phyloP scores from a whole-genome alignment of 257 asterid species.

The Pogostemon cablin region DNA sequence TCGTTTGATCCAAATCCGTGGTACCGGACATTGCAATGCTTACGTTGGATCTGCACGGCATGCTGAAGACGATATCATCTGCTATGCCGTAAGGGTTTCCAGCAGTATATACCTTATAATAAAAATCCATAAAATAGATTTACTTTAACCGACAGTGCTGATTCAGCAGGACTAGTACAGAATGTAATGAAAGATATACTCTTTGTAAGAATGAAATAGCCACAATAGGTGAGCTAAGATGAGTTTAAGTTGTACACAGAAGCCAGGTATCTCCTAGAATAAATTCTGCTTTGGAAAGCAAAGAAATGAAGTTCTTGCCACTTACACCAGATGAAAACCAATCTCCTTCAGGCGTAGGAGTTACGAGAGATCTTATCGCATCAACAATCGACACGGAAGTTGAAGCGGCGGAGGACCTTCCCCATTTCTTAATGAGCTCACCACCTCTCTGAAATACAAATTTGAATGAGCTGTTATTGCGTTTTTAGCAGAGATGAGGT shows the following conservation, averaged over 20 bases:
- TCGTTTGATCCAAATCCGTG: background rate
- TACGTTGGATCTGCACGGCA: conserved; percentile 97
- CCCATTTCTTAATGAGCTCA: conserved; percentile 93
- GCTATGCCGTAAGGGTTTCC: conserved; percentile 94
- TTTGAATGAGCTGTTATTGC: conserved; percentile 5
- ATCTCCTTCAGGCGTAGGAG: conserved; percentile 92
- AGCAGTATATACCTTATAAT: conserved; percentile 62
- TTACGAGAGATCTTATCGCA: conserved; percentile 86
- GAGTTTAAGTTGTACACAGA: no score
- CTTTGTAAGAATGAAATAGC: background rate
- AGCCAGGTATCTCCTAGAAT: background rate
- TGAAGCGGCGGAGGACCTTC: conserved; percentile 99
- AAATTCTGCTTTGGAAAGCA: background rate
- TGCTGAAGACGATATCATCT: conserved; percentile 87
- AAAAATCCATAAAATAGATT: background rate
- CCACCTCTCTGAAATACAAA: conserved; percentile 85
- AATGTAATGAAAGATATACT: background rate
- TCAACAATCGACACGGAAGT: conserved; percentile 88
- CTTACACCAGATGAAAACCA: conserved; percentile 98
- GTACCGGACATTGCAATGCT: conserved; percentile 15
- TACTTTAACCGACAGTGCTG: no score
- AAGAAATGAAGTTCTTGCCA: conserved; percentile 6
- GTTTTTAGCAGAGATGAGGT: background rate
- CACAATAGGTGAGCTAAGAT: background rate
- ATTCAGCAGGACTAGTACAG: background rate